phyloP scores from a whole-genome alignment of 1,284 basidiomycete species.

The Apiotrichum gamsii region DNA sequence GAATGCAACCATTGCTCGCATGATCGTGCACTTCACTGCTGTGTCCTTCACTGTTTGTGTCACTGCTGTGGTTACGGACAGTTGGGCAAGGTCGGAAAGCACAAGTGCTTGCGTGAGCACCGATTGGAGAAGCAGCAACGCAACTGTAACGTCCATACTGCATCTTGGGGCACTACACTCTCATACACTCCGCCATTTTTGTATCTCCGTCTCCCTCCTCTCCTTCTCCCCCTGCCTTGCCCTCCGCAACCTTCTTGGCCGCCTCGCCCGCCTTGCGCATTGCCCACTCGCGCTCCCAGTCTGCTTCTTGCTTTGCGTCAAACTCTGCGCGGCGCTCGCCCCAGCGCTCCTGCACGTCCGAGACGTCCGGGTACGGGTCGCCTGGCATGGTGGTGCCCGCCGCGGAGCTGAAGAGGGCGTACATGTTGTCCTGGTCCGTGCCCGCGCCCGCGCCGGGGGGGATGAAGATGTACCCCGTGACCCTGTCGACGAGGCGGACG shows the following conservation, averaged over 20 bases:
- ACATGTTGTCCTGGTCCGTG: conserved; percentile 58
- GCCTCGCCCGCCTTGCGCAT: conserved; percentile 17
- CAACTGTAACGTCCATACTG: no score
- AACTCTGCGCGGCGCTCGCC: conserved; percentile 68
- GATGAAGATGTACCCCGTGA: conserved; percentile 79
- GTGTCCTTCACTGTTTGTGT: no score
- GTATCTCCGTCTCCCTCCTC: no score
- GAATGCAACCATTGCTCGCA: no score
- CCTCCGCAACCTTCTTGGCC: not conserved
- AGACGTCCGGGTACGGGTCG: conserved; percentile 53
- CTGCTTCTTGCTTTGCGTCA: conserved; percentile 64
- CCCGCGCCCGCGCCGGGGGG: conserved; percentile 46
- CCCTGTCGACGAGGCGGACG: conserved; percentile 72
- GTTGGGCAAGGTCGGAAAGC: no score
- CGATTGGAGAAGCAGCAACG: no score
- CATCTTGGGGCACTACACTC: no score
- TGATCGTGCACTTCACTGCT: no score
- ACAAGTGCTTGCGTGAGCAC: no score
- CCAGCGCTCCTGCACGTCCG: conserved; percentile 85
- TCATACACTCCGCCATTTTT: no score
- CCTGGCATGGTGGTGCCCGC: conserved; percentile 55
- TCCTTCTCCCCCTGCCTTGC: not conserved
- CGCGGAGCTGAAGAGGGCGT: conserved; percentile 62
- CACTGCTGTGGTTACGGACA: no score
- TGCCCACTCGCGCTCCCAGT: conserved; percentile 47